A percentile compares a stretch with the other conserved stretches of the same genome.
Evolutionary conservation across 345 rosid species (phyloP).

Genomic region (Dipteronia dyeriana): DNA sequence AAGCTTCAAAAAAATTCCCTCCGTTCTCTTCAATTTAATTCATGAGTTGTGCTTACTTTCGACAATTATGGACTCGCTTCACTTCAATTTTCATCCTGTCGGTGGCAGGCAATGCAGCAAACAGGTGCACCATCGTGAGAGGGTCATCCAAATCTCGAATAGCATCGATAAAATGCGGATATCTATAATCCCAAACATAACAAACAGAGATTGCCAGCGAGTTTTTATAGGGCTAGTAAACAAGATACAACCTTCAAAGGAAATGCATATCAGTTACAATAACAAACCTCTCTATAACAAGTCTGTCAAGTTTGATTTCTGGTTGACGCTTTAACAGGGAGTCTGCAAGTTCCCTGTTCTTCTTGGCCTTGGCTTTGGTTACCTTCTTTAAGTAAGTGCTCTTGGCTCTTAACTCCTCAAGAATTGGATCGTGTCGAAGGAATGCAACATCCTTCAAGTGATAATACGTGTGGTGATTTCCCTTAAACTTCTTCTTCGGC

Average conservation of each 20-base stretch:
- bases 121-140: constrained; percentile 89
- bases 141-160: constrained; percentile 96
- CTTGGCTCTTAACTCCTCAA: constrained; percentile 83
- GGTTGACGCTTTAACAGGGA: constrained; percentile 74
- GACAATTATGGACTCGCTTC: constrained; percentile 74
- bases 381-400: constrained; percentile 74
- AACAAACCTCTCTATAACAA: constrained; percentile 79
- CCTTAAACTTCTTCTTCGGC: constrained; percentile 91
- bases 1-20: background rate
- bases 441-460: constrained; percentile 87
- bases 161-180: constrained; percentile 83
- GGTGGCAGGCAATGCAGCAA: constrained; percentile 83
- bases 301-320: constrained; percentile 60
- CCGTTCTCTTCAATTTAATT: background rate
- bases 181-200: constrained; percentile 47
- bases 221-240: background rate
- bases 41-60: constrained; percentile 49
- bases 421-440: constrained; percentile 82
- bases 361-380: constrained; percentile 77
- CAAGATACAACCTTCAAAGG: background rate
- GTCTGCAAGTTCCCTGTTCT: constrained; percentile 67
- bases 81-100: constrained; percentile 79
- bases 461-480: constrained; percentile 93
- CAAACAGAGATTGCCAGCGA: constrained; percentile 7
- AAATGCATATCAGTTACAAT: background rate